Percentiles rank a stretch among this genome's conserved stretches.
Conservation (phyloP, 805 yeast species). For the Sugiyamaella valdiviana region DNA sequence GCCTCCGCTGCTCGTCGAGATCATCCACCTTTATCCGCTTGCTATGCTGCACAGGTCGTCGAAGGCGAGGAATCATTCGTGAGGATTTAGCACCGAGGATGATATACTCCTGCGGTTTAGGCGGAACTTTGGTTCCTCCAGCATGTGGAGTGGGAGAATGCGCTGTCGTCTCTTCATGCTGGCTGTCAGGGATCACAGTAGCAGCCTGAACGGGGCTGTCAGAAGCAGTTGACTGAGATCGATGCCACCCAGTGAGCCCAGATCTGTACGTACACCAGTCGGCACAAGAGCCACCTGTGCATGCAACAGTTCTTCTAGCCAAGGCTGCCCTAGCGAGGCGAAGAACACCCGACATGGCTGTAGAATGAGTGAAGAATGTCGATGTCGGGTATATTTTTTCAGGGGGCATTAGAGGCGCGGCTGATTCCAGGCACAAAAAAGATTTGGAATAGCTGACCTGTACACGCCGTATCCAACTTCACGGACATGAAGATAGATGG, state of each 20-base stretch:
- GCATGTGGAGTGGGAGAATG: neutral
- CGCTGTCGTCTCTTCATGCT: neutral
- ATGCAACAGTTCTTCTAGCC: neutral
- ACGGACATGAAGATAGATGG: neutral
- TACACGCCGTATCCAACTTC: neutral
- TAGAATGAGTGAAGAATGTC: neutral
- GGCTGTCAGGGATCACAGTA: no score
- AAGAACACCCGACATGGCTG: neutral
- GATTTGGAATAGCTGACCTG: no score
- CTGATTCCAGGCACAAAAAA: no score
- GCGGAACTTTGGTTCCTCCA: constrained; percentile 8
- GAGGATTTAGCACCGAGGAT: constrained; percentile 21
- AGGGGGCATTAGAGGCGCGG: neutral
- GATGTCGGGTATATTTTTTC: neutral
- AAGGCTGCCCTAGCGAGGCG: neutral
- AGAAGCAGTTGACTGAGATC: neutral
- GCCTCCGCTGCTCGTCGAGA: constrained; percentile 18
- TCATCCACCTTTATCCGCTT: constrained; percentile 12
- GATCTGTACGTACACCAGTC: no score
- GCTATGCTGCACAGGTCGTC: constrained; percentile 7
- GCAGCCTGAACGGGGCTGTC: no score
- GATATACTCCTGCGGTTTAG: constrained; percentile 14
- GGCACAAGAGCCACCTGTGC: neutral
- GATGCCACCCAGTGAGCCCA: no score
- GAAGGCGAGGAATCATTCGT: constrained; percentile 14